Evolutionary conservation across 2,329 filamentous ascomycete species (phyloP), one percentile per base, ranked within the genome.

Genomic region (Magnaporthiopsis rhizophila): DNA sequence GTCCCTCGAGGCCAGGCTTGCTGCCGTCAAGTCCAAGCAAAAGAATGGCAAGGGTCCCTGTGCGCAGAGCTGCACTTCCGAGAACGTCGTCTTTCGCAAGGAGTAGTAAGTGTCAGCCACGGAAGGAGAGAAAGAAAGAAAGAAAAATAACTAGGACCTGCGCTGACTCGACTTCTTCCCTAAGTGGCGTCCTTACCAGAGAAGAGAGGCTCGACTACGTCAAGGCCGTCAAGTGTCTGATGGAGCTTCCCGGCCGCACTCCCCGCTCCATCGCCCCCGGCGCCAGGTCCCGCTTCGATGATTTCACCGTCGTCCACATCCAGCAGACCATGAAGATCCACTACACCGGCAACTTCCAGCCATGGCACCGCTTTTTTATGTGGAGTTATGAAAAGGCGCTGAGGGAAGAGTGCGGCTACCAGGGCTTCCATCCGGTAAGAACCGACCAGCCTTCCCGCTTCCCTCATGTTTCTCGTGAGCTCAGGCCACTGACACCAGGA

Each of bases 221-320:
- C 63, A 69, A 73, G 18, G 76, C 77, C 4, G 71, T 79, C 36
- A 69, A 74, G 15, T 80, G 78, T 62, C 66, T 80, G 58, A 70
- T 72, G 65, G 62, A 61, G 1, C 65, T 73, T 63, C 74, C 76
- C 1, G 65, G 75, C 2, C 65, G 66, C 7, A 74, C 72, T 1
- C 71, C 72, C 12, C 59, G 70, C 21, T 62, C 66, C 13, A 69
- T 74, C 56, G 74, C 72, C 11, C 71, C 76, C 3, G 76, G 76
- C 3, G 75, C 72, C 1, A 72, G 69, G 61, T 74, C 72, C 61
- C 74, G 77, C 50, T 68, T 66, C n/a, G 67, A 68, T 38, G 67
- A 68, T 58, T 68, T 68, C 58, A 61, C 61, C 26, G 65, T 64
- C 9, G 58, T 50, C 0, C 67, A 68, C 53, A 67, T 68, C 63